Percentiles rank a stretch among this genome's conserved stretches.
phyloP scores from a whole-genome alignment of 306 rosid genomes.

The Quercus variabilis region DNA sequence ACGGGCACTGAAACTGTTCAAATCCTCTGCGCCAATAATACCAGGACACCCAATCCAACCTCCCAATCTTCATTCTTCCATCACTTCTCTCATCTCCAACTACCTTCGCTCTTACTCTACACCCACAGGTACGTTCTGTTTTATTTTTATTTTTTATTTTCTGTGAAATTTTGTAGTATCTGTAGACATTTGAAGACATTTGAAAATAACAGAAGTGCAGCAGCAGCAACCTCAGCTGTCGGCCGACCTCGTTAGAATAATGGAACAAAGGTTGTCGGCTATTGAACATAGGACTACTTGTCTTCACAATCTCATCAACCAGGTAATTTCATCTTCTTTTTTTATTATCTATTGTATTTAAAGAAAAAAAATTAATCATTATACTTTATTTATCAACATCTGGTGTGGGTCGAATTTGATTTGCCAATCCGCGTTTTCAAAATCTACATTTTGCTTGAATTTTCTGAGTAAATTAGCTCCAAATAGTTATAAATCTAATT shows the following conservation, averaged over 20 bases:
- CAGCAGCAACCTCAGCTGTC: constrained; percentile 49
- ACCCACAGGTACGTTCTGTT: constrained; percentile 28
- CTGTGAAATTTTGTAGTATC: not conserved
- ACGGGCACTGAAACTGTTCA: constrained; percentile 7
- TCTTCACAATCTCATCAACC: constrained; percentile 53
- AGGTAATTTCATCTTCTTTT: constrained; percentile 32
- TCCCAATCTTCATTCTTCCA: not conserved
- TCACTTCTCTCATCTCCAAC: not conserved
- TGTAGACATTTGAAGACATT: not conserved
- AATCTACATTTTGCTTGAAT: too few relatives aligned
- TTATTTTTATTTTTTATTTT: not conserved
- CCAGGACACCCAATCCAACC: not conserved
- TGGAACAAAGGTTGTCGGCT: constrained; percentile 70
- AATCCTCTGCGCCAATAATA: constrained; percentile 5
- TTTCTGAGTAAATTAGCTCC: too few relatives aligned
- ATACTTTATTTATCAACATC: too few relatives aligned
- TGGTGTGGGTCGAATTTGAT: too few relatives aligned
- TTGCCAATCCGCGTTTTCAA: too few relatives aligned
- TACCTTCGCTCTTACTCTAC: constrained; percentile 40
- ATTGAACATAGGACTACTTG: constrained; percentile 56
- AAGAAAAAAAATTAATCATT: not conserved
- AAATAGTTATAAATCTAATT: too few relatives aligned
- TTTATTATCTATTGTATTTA: too few relatives aligned
- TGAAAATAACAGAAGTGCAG: constrained; percentile 30
- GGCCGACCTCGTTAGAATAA: constrained; percentile 51